Base-by-base conservation (phyloP, 768 basidiomycete genomes). In the Termitomyces heimii region DNA sequence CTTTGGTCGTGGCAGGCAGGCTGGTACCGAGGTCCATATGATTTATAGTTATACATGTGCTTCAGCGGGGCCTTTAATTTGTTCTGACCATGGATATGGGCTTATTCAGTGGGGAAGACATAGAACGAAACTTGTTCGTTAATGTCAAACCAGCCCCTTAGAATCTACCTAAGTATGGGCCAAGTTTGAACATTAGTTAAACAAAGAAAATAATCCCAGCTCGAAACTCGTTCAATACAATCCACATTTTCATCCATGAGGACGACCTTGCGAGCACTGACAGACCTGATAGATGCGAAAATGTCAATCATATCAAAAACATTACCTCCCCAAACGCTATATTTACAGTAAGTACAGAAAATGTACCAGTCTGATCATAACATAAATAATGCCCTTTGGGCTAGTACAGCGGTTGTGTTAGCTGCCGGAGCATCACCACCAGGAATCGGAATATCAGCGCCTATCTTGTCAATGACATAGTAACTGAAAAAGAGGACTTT, bases 401-500 rank as follows among this genome's bases (percentile, higher is more conserved):
- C 55, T 14, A 64, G 26, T 5, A 60, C 31, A 32, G 56, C 50
- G 28, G 73, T 71, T 9, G 65, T 50, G 57, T 66, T 71, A 28
- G 68, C 50, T 14, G 65, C 66, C 0, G 71, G 70, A 4, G 56
- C 62, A 59, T 76, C 76, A 26, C 68, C 68, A n/a, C 77, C 77
- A 6, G 77, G 78, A 24, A 78, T 60, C 6, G 73, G 66, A 22
- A 75, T 67, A 64, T 78, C 78, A 6, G 62, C 65, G 10, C 77
- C 78, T 51, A 76, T 76, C 58, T 76, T 75, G 2, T 72, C 70
- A 24, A 77, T 60, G 35, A 81, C 73, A 57, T 81, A 82, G 64
- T 83, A 82, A 59, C 71, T 76, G 72, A 83, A 83, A 64, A 83
- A 83, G n/a, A 82, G 64, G 44, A 93, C 75, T 70, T 96, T 94